Evolutionary conservation across 2,329 filamentous ascomycete genomes (phyloP), one percentile per base, ranked within the genome.

Genomic region (Sphaerulina vaccinii): DNA sequence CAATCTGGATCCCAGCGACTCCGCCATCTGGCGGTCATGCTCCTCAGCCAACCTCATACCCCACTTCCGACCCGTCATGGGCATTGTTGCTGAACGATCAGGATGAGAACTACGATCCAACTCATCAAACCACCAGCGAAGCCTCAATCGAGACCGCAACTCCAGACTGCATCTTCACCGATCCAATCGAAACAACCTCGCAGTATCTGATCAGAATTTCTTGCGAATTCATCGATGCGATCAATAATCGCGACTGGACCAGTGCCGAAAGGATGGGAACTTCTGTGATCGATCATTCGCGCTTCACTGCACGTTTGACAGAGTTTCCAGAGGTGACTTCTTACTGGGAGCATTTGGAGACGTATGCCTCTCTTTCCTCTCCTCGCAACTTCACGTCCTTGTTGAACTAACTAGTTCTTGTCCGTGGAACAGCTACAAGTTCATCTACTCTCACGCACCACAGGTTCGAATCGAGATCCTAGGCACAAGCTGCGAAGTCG

Each of bases 211-310:
- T 44, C 41, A 43, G 44, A 43, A 29, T 39, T 9, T 49, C 51
- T 16, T 44, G 23, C 23, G 43, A 47, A 19, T 51, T 51, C n/a
- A 47, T 55, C 24, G 37, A 55, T n/a, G 19, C 45, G 35, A 47
- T 54, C n/a, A 51, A 54, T n/a, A 36, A 38, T 3, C 52, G 52
- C 24, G 46, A 54, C 52, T 51, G 40, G 32, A 22, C 23, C 23
- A 24, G 19, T 18, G 45, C 41, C 1, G 51, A 54, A n/a, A 35
- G 18, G 3, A 32, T 54, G 39, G 45, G n/a, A n/a, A n/a, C 40
- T n/a, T 49, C 35, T 15, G 22, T 51, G 5, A 36, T 54, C 16
- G 52, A 54, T 21, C 52, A 51, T 18, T 16, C 29, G 23, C 40
- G 43, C 21, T 55, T 44, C 18, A 43, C 33, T 18, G 52, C 47